Conservation (phyloP, 2,329 filamentous ascomycete species). For the Botryotinia convoluta region DNA sequence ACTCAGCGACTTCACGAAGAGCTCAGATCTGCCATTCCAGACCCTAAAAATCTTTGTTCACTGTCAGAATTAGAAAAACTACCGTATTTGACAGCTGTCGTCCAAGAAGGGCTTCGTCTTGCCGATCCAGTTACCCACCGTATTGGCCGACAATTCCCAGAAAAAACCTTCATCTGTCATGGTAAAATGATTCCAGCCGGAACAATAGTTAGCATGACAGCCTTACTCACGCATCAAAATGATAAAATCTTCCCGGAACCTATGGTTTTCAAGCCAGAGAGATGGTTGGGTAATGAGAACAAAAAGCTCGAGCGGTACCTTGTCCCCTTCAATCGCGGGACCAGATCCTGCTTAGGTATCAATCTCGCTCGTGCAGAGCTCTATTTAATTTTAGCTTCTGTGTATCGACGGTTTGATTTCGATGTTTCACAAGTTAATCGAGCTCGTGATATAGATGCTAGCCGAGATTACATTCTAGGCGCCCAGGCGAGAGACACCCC, state of each 20-base stretch:
- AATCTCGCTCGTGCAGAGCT: conserved; percentile 37
- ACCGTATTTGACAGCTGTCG: conserved; percentile 33
- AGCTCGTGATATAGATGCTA: background rate
- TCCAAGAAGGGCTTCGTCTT: conserved; percentile 36
- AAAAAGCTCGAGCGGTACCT: conserved; percentile 32
- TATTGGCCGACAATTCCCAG: conserved; percentile 1
- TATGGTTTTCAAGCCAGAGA: conserved; percentile 36
- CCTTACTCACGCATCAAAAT: conserved; percentile 38
- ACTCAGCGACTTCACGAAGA: conserved; percentile 37
- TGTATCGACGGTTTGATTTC: conserved; percentile 20
- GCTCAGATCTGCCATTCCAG: conserved; percentile 28
- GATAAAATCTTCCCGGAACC: conserved; percentile 36
- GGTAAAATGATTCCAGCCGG: conserved; percentile 28
- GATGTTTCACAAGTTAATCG: background rate
- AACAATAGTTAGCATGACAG: conserved; percentile 42
- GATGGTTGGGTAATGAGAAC: conserved; percentile 40
- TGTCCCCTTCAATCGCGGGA: conserved; percentile 32
- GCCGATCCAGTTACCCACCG: background rate
- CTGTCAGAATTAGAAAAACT: conserved; percentile 28
- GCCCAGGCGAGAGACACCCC: background rate
- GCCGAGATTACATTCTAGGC: conserved; percentile 1
- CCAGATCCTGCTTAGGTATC: conserved; percentile 34
- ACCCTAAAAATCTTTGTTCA: background rate
- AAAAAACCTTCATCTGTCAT: background rate
- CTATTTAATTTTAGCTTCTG: conserved; percentile 31